Evolutionary conservation across 129 eudicot genomes (phyloP).

Genomic region (Artemisia annua): DNA sequence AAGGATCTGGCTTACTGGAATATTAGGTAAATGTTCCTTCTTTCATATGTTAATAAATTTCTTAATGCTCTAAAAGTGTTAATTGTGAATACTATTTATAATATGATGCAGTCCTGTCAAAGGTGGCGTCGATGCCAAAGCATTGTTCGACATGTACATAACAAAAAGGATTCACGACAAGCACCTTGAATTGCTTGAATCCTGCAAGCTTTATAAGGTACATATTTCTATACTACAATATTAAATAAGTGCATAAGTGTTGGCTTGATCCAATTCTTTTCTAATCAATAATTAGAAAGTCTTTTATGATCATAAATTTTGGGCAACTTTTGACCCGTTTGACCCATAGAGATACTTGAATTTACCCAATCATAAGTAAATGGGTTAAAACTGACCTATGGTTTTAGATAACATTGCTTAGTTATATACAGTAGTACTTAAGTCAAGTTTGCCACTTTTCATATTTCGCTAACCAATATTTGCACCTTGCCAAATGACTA

Average conservation of each 20-base stretch:
- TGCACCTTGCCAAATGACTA: conserved; percentile 18
- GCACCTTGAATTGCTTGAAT: conserved; percentile 64
- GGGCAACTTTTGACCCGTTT: neutral
- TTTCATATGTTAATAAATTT: neutral
- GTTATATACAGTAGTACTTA: neutral
- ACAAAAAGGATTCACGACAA: conserved; percentile 58
- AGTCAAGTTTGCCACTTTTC: neutral
- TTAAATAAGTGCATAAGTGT: too few relatives aligned
- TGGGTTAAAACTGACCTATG: neutral
- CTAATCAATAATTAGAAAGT: too few relatives aligned
- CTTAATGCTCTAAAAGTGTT: neutral
- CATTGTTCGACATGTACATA: conserved; percentile 59
- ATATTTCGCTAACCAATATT: neutral
- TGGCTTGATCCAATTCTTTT: too few relatives aligned
- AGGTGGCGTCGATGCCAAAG: conserved; percentile 80
- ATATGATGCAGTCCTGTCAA: conserved; percentile 48
- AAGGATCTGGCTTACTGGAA: conserved; percentile 73
- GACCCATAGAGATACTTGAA: neutral
- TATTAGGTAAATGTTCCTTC: conserved; percentile 47
- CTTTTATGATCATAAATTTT: neutral
- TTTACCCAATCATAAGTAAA: too few relatives aligned
- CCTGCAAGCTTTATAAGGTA: conserved; percentile 73
- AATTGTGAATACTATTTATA: neutral
- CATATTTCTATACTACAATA: conserved; percentile 3
- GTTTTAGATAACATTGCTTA: neutral